These are phyloP conservation scores for Penicillium verhagenii DNA, from an alignment of 495 filamentous ascomycete genomes.

Conservation along the genomic window DNA sequence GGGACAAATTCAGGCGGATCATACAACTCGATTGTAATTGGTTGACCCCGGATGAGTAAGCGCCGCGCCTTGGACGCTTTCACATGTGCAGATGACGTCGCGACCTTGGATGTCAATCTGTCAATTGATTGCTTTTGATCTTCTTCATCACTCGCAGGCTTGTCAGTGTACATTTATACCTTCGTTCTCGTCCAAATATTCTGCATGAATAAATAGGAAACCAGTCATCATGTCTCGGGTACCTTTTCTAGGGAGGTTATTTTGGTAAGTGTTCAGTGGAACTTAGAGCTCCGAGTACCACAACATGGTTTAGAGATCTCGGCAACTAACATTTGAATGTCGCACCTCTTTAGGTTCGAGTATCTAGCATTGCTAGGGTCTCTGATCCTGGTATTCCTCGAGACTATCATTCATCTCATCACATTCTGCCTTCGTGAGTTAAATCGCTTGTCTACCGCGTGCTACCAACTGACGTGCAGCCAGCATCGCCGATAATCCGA, in stretches of 20 bases:
- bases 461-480: conserved; percentile 19
- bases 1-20: conserved; percentile 24
- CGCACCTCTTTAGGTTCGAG: conserved; percentile 56
- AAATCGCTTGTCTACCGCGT: not conserved
- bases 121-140: conserved; percentile 1
- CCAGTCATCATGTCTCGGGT: conserved; percentile 60
- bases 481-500: conserved; percentile 73
- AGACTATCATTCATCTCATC: conserved; percentile 79
- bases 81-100: conserved; percentile 33
- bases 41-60: conserved; percentile 42
- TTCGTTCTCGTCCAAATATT: not conserved
- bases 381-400: conserved; percentile 75
- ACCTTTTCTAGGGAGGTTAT: conserved; percentile 80
- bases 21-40: conserved; percentile 20
- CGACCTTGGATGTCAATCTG: not conserved
- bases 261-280: conserved; percentile 56
- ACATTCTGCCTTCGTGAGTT: conserved; percentile 83
- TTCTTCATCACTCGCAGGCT: conserved; percentile 4
- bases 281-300: not conserved
- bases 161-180: not conserved
- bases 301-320: not conserved
- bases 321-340: conserved; percentile 10
- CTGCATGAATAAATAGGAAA: conserved; percentile 3
- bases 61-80: conserved; percentile 23
- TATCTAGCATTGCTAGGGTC: conserved; percentile 84